Base-by-base conservation (phyloP, 345 rosid genomes). In the Balakata baccata region DNA sequence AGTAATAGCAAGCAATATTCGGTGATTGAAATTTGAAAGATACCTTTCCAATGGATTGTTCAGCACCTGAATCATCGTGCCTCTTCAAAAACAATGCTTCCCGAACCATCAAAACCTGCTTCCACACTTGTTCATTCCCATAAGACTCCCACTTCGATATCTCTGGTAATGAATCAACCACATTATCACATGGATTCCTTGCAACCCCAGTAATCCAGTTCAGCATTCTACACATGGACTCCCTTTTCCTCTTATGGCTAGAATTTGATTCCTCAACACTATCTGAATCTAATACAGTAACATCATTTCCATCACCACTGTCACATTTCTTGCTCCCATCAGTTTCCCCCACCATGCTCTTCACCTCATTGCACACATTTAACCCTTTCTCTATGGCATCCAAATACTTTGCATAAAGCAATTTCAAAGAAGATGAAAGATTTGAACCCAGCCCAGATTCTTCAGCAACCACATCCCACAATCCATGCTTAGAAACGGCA, bases 51-150 rank as follows among this genome's bases (percentile, higher is more conserved):
- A 6, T 65, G 60, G 79, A 77, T 22, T 77, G 77, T 56, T 83
- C 92, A 75, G 66, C 59, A 75, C 76, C 66, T 68, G 83, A 64
- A 72, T 83, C 85, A 74, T 60, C 69, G 25, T 63, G 68, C 50
- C 83, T 77, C 83, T 80, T 85, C 64, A 45, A 50, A 69, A 84
- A 72, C 43, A 75, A 66, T 14, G 83, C 80, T 39, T 89, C 94
- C 25, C 98, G 84, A 80, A 80, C 85, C 79, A 80, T 71, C 73
- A 95, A 84, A 65, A 85, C 84, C 82, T 86, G 94, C 84, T 84
- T 92, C 99, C 99, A 90, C 10, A 82, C 72, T 77, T 86, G 88
- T 37, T 82, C 89, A 67, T 69, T 84, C 67, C 87, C 90, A 79
- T 74, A 85, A 71, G 79, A 78, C 12, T 68, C 87, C 99, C 97